These are phyloP conservation scores for Tulasnella sp. DNA, from an alignment of 768 basidiomycete species.

Conservation along the genomic window DNA sequence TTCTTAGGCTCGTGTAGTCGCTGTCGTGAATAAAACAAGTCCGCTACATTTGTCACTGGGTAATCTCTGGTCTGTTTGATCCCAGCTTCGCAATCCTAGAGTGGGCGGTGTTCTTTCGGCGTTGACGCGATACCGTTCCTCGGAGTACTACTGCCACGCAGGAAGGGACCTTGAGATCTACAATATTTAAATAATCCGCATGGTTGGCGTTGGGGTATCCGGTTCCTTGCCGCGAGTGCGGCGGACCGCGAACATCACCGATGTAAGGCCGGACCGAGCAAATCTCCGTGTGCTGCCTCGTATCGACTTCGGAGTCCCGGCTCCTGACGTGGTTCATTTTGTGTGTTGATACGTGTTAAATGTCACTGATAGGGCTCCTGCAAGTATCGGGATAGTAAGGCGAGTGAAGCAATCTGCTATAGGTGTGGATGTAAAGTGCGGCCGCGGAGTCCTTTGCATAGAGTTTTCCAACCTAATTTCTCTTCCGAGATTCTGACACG, in stretches of 20 bases:
- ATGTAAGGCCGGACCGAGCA: background rate
- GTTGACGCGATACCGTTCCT: no score
- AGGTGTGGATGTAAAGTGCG: background rate
- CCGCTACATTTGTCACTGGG: background rate
- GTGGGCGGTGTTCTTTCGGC: no score
- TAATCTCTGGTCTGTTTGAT: background rate
- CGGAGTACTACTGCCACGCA: no score
- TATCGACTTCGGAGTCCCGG: background rate
- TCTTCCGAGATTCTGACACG: conserved; percentile 3
- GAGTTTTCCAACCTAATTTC: background rate
- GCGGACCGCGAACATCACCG: background rate
- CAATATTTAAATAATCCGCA: no score
- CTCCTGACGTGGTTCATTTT: background rate
- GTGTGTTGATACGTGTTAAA: background rate
- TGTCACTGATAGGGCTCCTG: background rate
- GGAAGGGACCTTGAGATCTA: no score
- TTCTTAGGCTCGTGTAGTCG: background rate
- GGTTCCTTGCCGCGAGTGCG: background rate
- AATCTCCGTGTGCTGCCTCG: background rate
- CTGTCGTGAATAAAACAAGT: background rate
- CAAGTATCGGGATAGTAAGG: background rate
- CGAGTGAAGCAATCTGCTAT: background rate
- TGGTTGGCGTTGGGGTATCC: no score
- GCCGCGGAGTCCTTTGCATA: background rate
- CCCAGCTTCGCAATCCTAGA: no score